Conservation (phyloP, 139 green algal genomes). For the Chlamydomonas schloesseri region DNA sequence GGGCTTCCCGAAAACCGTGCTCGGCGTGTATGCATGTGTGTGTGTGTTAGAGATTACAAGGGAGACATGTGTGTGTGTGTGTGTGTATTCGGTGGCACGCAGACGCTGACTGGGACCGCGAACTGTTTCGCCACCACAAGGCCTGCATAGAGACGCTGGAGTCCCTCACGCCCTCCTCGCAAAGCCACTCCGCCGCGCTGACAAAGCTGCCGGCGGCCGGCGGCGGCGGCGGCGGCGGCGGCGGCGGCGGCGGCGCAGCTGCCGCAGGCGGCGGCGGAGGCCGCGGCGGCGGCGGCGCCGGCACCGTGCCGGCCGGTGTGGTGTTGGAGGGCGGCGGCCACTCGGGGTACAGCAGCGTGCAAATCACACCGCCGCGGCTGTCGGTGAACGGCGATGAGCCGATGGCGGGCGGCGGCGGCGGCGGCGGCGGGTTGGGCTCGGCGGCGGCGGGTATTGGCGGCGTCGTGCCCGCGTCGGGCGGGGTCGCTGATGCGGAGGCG, state of each 20-base stretch:
- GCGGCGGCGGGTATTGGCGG: no score
- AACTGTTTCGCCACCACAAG: constrained; percentile 50
- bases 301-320: neutral
- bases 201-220: neutral
- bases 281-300: neutral
- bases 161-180: constrained; percentile 20
- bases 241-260: neutral
- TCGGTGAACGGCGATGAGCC: neutral
- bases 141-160: constrained; percentile 50
- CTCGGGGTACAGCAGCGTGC: neutral
- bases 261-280: neutral
- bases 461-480: no score
- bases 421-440: no score
- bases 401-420: no score
- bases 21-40: no score
- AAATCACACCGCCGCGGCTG: neutral
- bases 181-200: neutral
- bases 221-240: neutral
- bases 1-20: no score
- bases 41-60: no score
- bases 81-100: neutral
- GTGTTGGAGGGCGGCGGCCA: neutral
- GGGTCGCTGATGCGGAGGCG: neutral
- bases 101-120: constrained; percentile 53
- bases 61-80: no score